Percentiles rank a stretch among this genome's conserved stretches.
These are phyloP conservation scores for Plicaturopsis crispa DNA, from an alignment of 768 basidiomycete genomes.

Conservation along the genomic window DNA sequence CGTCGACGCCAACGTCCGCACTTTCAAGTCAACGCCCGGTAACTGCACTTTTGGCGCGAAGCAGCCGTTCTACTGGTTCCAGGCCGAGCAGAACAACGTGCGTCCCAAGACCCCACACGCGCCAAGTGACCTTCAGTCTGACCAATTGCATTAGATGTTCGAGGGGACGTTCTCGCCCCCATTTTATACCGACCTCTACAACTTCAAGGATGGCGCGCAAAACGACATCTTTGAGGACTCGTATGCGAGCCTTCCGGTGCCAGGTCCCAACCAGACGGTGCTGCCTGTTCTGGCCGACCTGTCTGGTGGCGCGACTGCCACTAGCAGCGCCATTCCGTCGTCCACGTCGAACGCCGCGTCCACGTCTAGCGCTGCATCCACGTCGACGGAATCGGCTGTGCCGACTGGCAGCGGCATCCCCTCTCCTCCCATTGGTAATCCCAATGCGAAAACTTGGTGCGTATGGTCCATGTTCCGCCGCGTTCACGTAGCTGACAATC, in stretches of 20 bases:
- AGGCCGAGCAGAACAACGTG: constrained; percentile 55
- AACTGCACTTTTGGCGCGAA: constrained; percentile 73
- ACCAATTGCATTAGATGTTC: constrained; percentile 42
- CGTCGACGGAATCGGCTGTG: too few species aligned
- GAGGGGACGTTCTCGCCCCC: constrained; percentile 56
- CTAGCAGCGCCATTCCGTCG: neutral
- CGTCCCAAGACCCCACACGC: constrained; percentile 13
- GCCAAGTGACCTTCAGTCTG: neutral
- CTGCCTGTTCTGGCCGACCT: constrained; percentile 13
- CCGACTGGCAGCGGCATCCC: too few species aligned
- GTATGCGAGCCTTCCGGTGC: constrained; percentile 36
- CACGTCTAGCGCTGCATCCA: too few species aligned
- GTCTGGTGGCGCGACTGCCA: neutral
- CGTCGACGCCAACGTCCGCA: constrained; percentile 24
- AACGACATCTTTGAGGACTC: constrained; percentile 63
- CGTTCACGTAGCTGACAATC: too few species aligned
- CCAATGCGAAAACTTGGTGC: too few species aligned
- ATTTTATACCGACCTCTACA: constrained; percentile 63
- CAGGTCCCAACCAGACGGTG: constrained; percentile 27
- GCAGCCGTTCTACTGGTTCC: constrained; percentile 63
- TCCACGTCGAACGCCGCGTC: too few species aligned
- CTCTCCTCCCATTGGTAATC: too few species aligned
- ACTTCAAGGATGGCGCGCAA: constrained; percentile 67
- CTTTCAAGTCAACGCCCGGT: too few species aligned
- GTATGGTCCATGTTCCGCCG: too few species aligned